Base-by-base conservation (phyloP, 1,139 yeast species). In the Saccharomycopsis phalli region DNA sequence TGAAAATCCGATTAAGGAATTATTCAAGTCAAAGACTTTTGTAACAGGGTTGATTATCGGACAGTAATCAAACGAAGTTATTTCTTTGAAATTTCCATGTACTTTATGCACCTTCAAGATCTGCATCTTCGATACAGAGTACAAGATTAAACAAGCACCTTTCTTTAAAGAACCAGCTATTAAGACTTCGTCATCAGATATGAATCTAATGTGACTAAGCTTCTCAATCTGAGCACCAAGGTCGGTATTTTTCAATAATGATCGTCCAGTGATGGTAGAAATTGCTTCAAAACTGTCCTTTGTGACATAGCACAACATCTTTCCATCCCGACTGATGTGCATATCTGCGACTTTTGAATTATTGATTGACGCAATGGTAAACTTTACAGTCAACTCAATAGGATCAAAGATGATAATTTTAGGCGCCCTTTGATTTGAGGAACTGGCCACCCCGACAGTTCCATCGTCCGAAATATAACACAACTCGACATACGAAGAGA, bases 11-110 rank as follows among this genome's bases (percentile, higher is more conserved):
- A 79, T 65, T 36, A 81, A 61, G 35, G 74, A 68, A 36, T 66
- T 66, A 30, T 59, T 55, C 6, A 62, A 13, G 29, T 45, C 47
- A 31, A 45, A 39, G 26, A 35, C 30, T 20, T 45, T 45, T 7
- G 48, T 37, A 10, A 25, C 25, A 28, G 48, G 42, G 31, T 37
- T 37, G n/a, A 45, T 40, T 6, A 39, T 30, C 3, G 59, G 49
- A 7, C 55, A 50, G 11, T 66, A 61, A 52, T 80, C 94, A 55
- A 86, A 60, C 1, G 93, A 79, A 0, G 93, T 83, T 21, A 82
- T 67, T 35, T 81, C 80, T 48, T 71, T 75, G 49, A 76, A 63
- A 43, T 72, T 76, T 34, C 64, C 70, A 4, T 79, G 68, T 4
- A 79, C 58, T 4, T 67, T 53, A 20, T 62, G 61, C 16, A 66